Evolutionary conservation across 2,329 filamentous ascomycete genomes (phyloP), one percentile per base, ranked within the genome.

Genomic region (Ophiocordyceps australis): DNA sequence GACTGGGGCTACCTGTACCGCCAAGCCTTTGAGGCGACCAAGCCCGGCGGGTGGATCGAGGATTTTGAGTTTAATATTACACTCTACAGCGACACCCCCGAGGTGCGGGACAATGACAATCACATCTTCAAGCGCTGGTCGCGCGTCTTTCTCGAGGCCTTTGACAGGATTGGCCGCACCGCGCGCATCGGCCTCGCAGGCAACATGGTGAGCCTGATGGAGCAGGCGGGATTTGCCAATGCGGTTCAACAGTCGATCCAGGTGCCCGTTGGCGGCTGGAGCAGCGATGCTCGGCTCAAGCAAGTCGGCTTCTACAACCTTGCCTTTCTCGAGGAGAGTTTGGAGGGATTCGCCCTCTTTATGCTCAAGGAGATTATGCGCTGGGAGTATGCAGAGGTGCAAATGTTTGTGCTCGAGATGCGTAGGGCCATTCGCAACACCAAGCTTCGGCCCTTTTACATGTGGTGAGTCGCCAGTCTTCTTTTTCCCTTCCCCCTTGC

Each of bases 1-100:
- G 65, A 71, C 34, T 74, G 67, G 46, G 52, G 55, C 19, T 49
- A 55, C 9, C 41, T 74, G 5, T 57, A 72, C 29, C 42, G 47
- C 22, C 57, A 62, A 29, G 46, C 59, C 2, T 65, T 49, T 38
- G 52, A 54, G 28, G 57, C 65, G 25, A 52, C 70, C 10, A 60
- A 59, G 25, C 66, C 70, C 0, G 69, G 69, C 8, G 69, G 62
- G 7, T 52, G 43, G 35, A 24, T 53, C n/a, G 44, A 53, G 30
- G 33, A 42, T 17, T 31, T 35, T 35, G 37, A 39, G 19, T 34
- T 37, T 23, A 35, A 31, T 27, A 35, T 37, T n/a, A 31, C 24
- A 12, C 14, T 36, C 6, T 27, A 32, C 20, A 40, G 37, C 22
- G 38, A 41, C 20, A 22, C 28, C 3, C 35, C 35, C 22, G 32